A percentile compares a stretch with the other conserved stretches of the same genome.
Conservation (phyloP, 169 alveolate species). For the Babesia ovata region DNA sequence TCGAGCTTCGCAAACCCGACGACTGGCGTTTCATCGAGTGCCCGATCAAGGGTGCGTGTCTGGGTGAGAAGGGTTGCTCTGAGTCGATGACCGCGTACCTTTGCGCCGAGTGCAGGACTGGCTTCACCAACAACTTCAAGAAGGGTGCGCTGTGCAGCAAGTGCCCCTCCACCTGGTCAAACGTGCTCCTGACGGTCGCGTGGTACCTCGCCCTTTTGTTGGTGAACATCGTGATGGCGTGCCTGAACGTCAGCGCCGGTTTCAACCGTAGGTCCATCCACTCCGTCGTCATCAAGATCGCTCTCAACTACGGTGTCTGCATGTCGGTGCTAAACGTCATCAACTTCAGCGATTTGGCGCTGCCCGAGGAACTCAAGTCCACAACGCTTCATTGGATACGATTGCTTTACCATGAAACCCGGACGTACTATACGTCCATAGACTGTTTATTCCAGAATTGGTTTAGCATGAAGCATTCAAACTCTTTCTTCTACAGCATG, state of each 20-base stretch:
- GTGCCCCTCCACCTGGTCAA: constrained; percentile 72
- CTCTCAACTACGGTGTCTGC: constrained; percentile 79
- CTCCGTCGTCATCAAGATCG: constrained; percentile 84
- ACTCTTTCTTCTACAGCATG: constrained; percentile 80
- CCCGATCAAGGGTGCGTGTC: constrained; percentile 81
- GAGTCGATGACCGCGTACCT: constrained; percentile 79
- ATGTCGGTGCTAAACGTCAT: constrained; percentile 77
- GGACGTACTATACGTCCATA: constrained; percentile 64
- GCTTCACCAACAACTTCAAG: constrained; percentile 80
- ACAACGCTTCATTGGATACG: constrained; percentile 16
- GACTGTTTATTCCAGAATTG: constrained; percentile 79
- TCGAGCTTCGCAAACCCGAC: constrained; percentile 70
- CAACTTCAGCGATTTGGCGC: constrained; percentile 63
- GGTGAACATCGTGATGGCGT: constrained; percentile 81
- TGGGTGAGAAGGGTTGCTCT: constrained; percentile 76
- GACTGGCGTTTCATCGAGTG: constrained; percentile 84
- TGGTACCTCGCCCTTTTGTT: constrained; percentile 71
- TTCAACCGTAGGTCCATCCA: constrained; percentile 84
- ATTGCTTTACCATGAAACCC: constrained; percentile 29
- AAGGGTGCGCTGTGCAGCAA: constrained; percentile 72
- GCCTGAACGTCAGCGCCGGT: constrained; percentile 84
- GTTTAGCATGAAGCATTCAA: constrained; percentile 71
- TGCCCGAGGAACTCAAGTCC: constrained; percentile 66
- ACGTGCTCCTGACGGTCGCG: constrained; percentile 55
- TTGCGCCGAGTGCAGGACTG: constrained; percentile 81